A percentile compares a stretch with the other conserved stretches of the same genome.
Conservation (phyloP, 139 green algal genomes). For the Eudorina sp. region DNA sequence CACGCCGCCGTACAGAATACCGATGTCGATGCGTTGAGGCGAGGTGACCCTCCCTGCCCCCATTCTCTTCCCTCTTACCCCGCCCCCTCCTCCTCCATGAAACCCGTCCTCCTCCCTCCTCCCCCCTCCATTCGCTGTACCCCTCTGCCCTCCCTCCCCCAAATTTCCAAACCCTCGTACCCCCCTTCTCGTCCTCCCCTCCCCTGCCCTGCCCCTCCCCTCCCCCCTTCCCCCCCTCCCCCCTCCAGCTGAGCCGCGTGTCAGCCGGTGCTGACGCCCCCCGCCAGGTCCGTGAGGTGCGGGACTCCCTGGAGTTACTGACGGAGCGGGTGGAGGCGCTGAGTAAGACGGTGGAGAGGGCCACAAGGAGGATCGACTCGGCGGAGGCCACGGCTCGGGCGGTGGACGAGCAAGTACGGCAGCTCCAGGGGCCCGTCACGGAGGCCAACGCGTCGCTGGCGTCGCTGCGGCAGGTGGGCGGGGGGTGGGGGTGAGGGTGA, state of each 20-base stretch:
- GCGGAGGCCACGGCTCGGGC: not conserved
- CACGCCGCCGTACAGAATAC: no score
- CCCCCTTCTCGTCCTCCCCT: not conserved
- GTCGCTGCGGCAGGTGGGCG: not conserved
- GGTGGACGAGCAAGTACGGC: constrained; percentile 12
- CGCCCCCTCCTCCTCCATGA: no score
- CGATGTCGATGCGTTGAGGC: no score
- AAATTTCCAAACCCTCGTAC: not conserved
- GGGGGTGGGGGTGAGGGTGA: not conserved
- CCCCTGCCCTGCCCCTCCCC: not conserved
- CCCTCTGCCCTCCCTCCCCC: not conserved
- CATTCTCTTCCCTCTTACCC: no score
- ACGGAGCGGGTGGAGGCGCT: constrained; percentile 6
- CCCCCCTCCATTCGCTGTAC: not conserved
- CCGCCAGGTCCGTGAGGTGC: not conserved
- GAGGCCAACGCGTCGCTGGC: not conserved
- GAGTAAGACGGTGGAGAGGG: constrained; percentile 3
- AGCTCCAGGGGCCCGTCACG: constrained; percentile 8
- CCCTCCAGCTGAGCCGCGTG: constrained; percentile 2
- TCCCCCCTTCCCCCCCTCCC: not conserved
- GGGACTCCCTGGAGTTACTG: constrained; percentile 3
- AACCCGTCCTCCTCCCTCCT: not conserved
- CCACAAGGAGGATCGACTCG: not conserved
- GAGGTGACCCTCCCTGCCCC: no score
- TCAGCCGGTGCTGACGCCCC: constrained; percentile 1